These are phyloP conservation scores for Pseudogymnoascus sp. DNA, from an alignment of 2,329 filamentous ascomycete genomes.

Conservation along the genomic window DNA sequence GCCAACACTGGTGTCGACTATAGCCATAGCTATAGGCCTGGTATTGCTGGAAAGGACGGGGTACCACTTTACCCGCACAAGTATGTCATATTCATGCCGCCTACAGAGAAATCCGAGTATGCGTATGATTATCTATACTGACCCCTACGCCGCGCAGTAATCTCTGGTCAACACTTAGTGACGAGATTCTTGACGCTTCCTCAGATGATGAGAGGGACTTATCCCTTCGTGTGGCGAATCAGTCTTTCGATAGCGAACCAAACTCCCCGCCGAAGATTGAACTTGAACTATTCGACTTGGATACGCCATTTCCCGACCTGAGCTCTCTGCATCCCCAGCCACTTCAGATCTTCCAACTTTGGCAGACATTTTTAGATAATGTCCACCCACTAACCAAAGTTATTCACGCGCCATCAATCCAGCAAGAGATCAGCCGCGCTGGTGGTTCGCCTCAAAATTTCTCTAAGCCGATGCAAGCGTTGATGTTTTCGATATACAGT, in stretches of 20 bases:
- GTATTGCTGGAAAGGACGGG: slow-evolving; percentile 10
- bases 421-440: slow-evolving; percentile 55
- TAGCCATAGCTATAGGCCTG: slow-evolving; percentile 12
- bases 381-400: slow-evolving; percentile 62
- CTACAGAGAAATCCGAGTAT: slow-evolving; percentile 22
- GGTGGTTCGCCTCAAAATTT: slow-evolving; percentile 39
- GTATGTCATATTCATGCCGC: slow-evolving; percentile 8
- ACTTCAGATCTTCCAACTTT: slow-evolving; percentile 54
- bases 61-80: not conserved
- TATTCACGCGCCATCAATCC: slow-evolving; percentile 57
- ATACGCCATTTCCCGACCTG: slow-evolving; percentile 32
- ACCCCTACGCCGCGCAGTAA: slow-evolving; percentile 15
- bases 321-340: slow-evolving; percentile 44
- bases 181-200: slow-evolving; percentile 27
- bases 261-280: slow-evolving; percentile 33
- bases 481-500: slow-evolving; percentile 60
- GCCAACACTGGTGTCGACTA: slow-evolving; percentile 6
- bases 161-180: slow-evolving; percentile 24
- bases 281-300: slow-evolving; percentile 43
- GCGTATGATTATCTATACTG: not conserved
- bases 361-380: slow-evolving; percentile 63
- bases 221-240: not conserved
- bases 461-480: slow-evolving; percentile 47
- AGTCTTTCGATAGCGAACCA: slow-evolving; percentile 32
- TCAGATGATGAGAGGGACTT: slow-evolving; percentile 25